Base-by-base conservation (phyloP, 768 basidiomycete species). In the Boletus insuetus region DNA sequence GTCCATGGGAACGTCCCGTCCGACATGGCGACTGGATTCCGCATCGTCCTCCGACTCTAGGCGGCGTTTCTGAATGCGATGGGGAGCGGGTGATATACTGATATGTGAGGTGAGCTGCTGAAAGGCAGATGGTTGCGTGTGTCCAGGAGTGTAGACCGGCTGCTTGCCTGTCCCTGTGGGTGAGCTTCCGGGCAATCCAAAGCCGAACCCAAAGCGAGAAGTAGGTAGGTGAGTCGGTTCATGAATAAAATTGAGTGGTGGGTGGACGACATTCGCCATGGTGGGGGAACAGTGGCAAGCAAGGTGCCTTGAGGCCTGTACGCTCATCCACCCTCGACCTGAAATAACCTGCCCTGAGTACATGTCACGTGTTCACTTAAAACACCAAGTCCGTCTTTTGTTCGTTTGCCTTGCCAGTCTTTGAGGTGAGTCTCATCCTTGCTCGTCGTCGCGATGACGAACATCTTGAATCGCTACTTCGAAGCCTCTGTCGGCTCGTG, bases 391-490 rank as follows among this genome's bases (percentile, higher is more conserved):
- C 8, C 8, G 8, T 16, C 9, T 17, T 37, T 10, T 8, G 5
- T 17, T 32, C 10, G 10, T 1, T 1, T 24, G 5, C 24, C 6
- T 24, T 24, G 24, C 3, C 22, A 22, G 13, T 59, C 37, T 46
- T 67, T 41, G 45, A 49, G 58, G 74, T 73, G 71, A 78, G 74
- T 71, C 31, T 52, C 59, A 26, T 62, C 52, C 62, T 24, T 43
- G 35, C 16, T 32, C 35, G 9, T 53, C 45, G 54, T 56, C 50
- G 66, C 73, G 34, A 73, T 81, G 89, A 91, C 78, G 89, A 91
- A 69, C 78, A 69, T 72, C 60, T 76, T 73, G 88, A 89, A 91
- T 91, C 89, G 88, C 88, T 91, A 91, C 89, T 83, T 89, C 69
- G 89, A 91, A 83, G 84, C 62, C 68, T 69, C 58, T 24, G 7